These are phyloP conservation scores for Starmerella gropengiesseri DNA, from an alignment of 805 yeast species.

Conservation along the genomic window DNA sequence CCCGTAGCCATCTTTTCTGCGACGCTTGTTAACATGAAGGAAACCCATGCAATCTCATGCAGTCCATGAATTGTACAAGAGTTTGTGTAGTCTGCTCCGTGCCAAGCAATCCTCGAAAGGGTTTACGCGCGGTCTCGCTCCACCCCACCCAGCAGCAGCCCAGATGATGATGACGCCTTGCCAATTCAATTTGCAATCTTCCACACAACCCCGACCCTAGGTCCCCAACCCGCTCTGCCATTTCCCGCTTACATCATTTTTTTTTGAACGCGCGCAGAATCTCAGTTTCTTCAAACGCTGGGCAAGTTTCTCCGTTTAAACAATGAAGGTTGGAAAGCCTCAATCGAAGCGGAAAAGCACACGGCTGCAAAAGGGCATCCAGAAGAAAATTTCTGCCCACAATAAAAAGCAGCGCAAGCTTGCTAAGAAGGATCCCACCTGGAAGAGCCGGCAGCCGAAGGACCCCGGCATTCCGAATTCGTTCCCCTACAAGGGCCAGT, in stretches of 20 bases:
- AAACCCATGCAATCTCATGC: conserved; percentile 2
- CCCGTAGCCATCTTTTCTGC: neutral
- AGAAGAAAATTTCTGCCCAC: conserved; percentile 90
- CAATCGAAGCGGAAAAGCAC: conserved; percentile 67
- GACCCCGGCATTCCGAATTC: conserved; percentile 93
- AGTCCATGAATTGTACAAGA: neutral
- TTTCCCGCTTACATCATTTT: conserved; percentile 14
- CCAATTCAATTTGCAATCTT: no score
- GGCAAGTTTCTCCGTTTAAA: neutral
- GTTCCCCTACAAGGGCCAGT: conserved; percentile 86
- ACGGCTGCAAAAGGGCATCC: conserved; percentile 90
- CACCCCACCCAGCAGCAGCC: no score
- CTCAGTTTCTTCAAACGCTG: neutral
- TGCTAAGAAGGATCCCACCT: conserved; percentile 82
- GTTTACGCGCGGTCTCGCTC: neutral
- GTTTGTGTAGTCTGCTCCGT: no score
- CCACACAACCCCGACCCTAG: no score
- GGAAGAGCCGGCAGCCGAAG: conserved; percentile 76
- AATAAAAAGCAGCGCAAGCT: conserved; percentile 70
- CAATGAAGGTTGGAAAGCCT: conserved; percentile 27
- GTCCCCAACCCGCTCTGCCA: no score
- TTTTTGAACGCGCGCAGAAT: conserved; percentile 2
- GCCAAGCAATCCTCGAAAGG: neutral
- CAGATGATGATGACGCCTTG: no score
- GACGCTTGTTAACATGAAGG: conserved; percentile 5